phyloP scores from a whole-genome alignment of 306 rosid genomes.

The Spatholobus suberectus region DNA sequence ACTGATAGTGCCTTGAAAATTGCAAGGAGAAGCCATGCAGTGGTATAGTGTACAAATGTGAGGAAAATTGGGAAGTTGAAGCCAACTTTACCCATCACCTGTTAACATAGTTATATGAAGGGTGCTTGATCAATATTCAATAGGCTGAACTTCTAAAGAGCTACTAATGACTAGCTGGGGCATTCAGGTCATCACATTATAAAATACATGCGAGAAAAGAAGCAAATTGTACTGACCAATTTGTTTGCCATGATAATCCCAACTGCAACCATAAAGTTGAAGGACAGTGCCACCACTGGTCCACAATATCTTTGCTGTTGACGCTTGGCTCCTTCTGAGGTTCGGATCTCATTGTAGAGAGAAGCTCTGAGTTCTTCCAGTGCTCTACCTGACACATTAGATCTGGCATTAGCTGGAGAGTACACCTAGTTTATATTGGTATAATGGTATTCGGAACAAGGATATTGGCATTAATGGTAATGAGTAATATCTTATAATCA shows the following conservation, averaged over 20 bases:
- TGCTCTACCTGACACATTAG: constrained; percentile 67
- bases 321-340: constrained; percentile 94
- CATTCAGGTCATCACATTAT: neutral
- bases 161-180: neutral
- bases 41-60: constrained; percentile 77
- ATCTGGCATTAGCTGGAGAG: constrained; percentile 1
- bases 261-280: constrained; percentile 80
- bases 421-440: constrained; percentile 8
- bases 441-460: neutral
- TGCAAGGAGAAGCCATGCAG: constrained; percentile 91
- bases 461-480: neutral
- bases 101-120: constrained; percentile 25
- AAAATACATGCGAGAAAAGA: neutral
- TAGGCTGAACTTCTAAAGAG: neutral
- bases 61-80: constrained; percentile 90
- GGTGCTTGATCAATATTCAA: neutral
- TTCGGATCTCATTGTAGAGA: constrained; percentile 82
- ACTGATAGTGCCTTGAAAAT: constrained; percentile 71
- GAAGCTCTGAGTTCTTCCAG: constrained; percentile 83
- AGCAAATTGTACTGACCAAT: constrained; percentile 48
- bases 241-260: constrained; percentile 86
- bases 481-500: neutral
- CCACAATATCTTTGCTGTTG: constrained; percentile 92
- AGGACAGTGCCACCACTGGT: constrained; percentile 75
- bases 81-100: constrained; percentile 98